Evolutionary conservation across 202 grass and related monocot species (phyloP).

Genomic region (Panicum hallii): DNA sequence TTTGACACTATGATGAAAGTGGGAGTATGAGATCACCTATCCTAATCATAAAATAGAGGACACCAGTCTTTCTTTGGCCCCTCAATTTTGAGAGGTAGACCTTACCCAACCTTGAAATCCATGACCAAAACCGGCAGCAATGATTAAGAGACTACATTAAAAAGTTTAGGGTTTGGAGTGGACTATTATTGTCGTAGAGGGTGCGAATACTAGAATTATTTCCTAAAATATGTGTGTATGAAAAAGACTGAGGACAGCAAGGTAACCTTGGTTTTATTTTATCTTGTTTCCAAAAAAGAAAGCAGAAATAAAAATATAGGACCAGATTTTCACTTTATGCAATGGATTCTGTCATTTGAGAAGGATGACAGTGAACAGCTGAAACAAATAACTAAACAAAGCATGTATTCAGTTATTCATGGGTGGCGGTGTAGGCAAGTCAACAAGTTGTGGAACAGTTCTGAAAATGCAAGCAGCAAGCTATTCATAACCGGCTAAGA

Average conservation of each 20-base stretch:
- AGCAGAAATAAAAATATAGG: neutral
- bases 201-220: neutral
- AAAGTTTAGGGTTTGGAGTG: neutral
- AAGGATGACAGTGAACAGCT: neutral
- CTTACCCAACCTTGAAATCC: conserved; percentile 27
- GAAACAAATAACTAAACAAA: conserved; percentile 28
- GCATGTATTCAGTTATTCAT: neutral
- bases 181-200: neutral
- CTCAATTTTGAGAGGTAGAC: conserved; percentile 16
- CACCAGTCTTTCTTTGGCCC: conserved; percentile 4
- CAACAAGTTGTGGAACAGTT: conserved; percentile 16
- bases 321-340: neutral
- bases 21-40: conserved; percentile 18
- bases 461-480: conserved; percentile 22
- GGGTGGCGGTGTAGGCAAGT: conserved; percentile 9
- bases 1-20: conserved; percentile 3
- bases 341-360: neutral
- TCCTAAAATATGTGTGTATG: conserved; percentile 3
- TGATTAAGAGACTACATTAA: neutral
- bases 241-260: neutral
- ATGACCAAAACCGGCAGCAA: conserved; percentile 9
- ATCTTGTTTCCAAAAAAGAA: conserved; percentile 1
- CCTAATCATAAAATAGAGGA: conserved; percentile 12
- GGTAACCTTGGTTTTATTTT: conserved; percentile 12
- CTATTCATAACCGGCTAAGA: conserved; percentile 13